Percentiles rank a stretch among this genome's conserved stretches.
These are phyloP conservation scores for Scutellaria barbata DNA, from an alignment of 257 asterid genomes.

Conservation along the genomic window DNA sequence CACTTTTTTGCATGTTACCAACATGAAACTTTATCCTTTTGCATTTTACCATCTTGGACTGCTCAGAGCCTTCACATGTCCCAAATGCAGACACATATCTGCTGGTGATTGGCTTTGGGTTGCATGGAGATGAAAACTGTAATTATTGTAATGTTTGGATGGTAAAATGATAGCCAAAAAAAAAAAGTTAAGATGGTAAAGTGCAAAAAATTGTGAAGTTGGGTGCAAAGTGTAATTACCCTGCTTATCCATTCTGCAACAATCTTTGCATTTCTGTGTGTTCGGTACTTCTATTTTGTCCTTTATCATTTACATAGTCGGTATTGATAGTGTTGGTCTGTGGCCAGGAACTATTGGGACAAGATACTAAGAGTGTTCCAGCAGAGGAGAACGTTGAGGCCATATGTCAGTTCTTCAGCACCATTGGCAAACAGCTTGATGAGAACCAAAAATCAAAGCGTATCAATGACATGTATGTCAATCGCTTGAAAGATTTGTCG, in stretches of 20 bases:
- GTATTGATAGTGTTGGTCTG: conserved; percentile 29
- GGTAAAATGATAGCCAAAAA: no score
- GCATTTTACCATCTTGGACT: no score
- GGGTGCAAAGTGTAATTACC: no score
- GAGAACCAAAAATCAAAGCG: conserved; percentile 77
- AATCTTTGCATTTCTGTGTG: conserved; percentile 2
- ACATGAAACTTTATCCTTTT: no score
- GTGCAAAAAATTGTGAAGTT: no score
- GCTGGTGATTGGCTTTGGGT: no score
- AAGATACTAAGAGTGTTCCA: conserved; percentile 71
- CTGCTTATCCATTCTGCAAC: not conserved
- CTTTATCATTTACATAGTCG: conserved; percentile 9
- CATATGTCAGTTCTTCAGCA: conserved; percentile 91
- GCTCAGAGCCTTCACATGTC: no score
- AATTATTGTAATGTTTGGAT: no score
- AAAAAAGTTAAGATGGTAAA: no score
- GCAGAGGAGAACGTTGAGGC: conserved; percentile 99
- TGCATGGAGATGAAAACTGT: no score
- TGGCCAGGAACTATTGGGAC: conserved; percentile 79
- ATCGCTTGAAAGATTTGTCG: conserved; percentile 73
- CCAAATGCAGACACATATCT: no score
- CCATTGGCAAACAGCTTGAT: conserved; percentile 92
- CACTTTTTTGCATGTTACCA: no score
- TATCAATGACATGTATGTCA: conserved; percentile 76
- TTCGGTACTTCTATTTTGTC: not conserved